Evolutionary conservation across 352 stramenopile genomes (phyloP), one percentile per base, ranked within the genome.

Genomic region (Saprolegnia diclina): DNA sequence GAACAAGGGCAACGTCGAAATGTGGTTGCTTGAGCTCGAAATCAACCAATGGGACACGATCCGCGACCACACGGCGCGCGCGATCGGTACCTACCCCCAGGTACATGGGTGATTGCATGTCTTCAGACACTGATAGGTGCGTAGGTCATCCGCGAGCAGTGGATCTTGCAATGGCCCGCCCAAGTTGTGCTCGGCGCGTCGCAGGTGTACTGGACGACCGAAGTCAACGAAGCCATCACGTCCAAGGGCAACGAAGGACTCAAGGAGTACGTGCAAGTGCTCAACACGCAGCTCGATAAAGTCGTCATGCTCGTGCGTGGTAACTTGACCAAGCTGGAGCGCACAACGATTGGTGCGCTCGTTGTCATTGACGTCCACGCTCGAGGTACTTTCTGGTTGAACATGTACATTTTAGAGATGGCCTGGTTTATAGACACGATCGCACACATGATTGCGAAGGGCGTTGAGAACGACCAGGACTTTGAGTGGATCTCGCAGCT

Each of bases 1-100:
- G 37, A 98, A 98, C 76, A 98, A 98, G 69, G 92, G 94, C 0
- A 98, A 97, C 63, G 93, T 98, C 26, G 94, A 98, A 70, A 90
- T 96, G 76, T 98, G 94, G 94, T 76, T 98, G 19, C 74, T 96
- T 0, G 89, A 98, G 56, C 80, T 98, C 5, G 90, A 98, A 72
- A 75, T 81, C 48, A 93, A 78, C 65, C 91, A 97, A 70, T 97
- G 90, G 90, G 86, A 97, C 56, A 94, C 81, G 26, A 78, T 98
- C 11, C 85, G 91, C 6, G 90, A 96, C 57, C 88, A 97, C 56
- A 97, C 90, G n/a, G 84, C 91, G 32, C 79, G 81, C 0, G 88
- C 93, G 4, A 85, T 98, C 16, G 79, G 75, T 1, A 87, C 91
- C 19, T 98, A 98, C 74, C 76, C 80, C 26, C 54, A 77, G 74